These are phyloP conservation scores for Coniochaeta prunicola DNA, from an alignment of 2,329 filamentous ascomycete species.

Conservation along the genomic window DNA sequence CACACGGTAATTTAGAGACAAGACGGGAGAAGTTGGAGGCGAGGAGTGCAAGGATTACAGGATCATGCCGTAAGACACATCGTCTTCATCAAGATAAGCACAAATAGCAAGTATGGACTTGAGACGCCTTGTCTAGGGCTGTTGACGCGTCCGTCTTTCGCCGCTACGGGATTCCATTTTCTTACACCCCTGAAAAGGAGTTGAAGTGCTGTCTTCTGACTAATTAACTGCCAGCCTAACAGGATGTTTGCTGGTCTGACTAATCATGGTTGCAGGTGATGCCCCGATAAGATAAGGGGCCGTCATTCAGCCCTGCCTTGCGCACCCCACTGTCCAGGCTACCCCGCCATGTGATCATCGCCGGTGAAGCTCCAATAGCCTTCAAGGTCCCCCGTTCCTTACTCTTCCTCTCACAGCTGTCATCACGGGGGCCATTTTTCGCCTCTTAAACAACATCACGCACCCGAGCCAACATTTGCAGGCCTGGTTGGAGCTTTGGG, in stretches of 20 bases:
- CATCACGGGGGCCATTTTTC: background rate
- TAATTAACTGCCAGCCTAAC: too few relatives aligned
- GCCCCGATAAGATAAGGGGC: too few relatives aligned
- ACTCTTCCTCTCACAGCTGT: background rate
- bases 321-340: background rate
- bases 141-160: too few relatives aligned
- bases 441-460: background rate
- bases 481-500: background rate
- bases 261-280: background rate
- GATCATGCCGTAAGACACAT: too few relatives aligned
- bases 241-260: background rate
- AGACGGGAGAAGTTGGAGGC: too few relatives aligned
- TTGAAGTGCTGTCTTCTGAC: background rate
- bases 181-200: too few relatives aligned
- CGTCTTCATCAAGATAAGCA: too few relatives aligned
- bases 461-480: background rate
- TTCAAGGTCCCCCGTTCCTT: background rate
- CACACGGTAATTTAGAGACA: too few relatives aligned
- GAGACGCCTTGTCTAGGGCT: too few relatives aligned
- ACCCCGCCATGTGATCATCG: constrained; percentile 1
- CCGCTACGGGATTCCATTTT: too few relatives aligned
- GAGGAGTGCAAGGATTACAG: too few relatives aligned
- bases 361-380: background rate
- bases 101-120: too few relatives aligned
- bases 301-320: background rate